Evolutionary conservation across 2,329 filamentous ascomycete species (phyloP), one percentile per base, ranked within the genome.

Genomic region (Fusarium lateritium): DNA sequence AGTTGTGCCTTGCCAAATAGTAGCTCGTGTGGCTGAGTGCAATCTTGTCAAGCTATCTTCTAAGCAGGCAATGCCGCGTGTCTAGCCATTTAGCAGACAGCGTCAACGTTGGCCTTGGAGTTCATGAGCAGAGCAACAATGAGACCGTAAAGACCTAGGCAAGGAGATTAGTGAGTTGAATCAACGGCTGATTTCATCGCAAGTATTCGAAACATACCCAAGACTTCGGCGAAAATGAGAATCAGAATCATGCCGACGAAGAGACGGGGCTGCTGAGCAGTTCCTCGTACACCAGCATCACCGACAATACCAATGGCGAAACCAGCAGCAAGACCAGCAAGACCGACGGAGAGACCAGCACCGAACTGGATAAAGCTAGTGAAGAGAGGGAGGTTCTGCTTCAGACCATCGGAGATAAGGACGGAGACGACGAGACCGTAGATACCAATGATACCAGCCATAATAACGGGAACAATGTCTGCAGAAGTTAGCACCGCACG

Each of bases 391-490:
- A 92, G 83, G 71, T 88, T 79, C 83, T 95, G 92, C 75, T 85
- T 86, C 71, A 96, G 85, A 76, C 89, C 90, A 80, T 94, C 92
- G 78, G 93, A 94, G 79, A 96, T 94, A 77, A 96, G 84, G 80
- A 96, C 93, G 19, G 93, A 94, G 66, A 95, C 92, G 83, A 96
- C 93, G 72, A 96, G 88, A 77, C 93, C 93, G 85, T 96, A 99
- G 83, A 99, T 98, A 92, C 94, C 96, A 84, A 99, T 98, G 84
- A 99, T 99, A 98, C 96, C 96, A 88, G 96, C 96, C 96, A 99
- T 99, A 91, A 99, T 97, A 84, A 98, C 96, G 81, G 96, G 96
- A 72, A 98, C 95, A 83, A 98, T 98, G 89, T 98, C 95, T 98
- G 74, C 1, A 22, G 11, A 17, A 19, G 50, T 76, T 53, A 79